These are phyloP conservation scores for Papiliotrema fonsecae DNA, from an alignment of 1,284 basidiomycete genomes.

Conservation along the genomic window DNA sequence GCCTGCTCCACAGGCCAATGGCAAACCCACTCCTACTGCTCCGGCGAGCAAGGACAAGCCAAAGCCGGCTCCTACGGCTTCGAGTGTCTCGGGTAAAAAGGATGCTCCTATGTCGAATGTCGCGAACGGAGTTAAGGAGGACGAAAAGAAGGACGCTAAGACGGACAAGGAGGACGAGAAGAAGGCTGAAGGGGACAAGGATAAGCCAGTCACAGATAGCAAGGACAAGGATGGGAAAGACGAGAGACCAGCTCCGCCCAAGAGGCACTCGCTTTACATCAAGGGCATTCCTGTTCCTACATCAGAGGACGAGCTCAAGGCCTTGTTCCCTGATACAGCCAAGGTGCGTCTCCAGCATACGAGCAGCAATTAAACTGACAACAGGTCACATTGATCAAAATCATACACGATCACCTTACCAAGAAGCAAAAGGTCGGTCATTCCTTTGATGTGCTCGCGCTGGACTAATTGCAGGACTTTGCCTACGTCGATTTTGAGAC, in stretches of 20 bases:
- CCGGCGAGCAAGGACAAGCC: slow-evolving; percentile 1
- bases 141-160: slow-evolving; percentile 10
- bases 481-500: slow-evolving; percentile 83
- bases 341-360: slow-evolving; percentile 28
- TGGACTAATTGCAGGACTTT: slow-evolving; percentile 29
- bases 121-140: not conserved
- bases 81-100: not conserved
- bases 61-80: slow-evolving; percentile 9
- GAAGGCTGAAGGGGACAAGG: slow-evolving; percentile 58
- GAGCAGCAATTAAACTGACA: slow-evolving; percentile 4
- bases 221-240: too few relatives aligned
- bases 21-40: not conserved
- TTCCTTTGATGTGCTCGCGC: not conserved
- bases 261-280: slow-evolving; percentile 82
- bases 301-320: slow-evolving; percentile 64
- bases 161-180: slow-evolving; percentile 27
- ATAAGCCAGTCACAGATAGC: slow-evolving; percentile 23
- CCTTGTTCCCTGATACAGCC: slow-evolving; percentile 57
- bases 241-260: slow-evolving; percentile 53
- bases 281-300: slow-evolving; percentile 57
- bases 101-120: not conserved
- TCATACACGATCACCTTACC: slow-evolving; percentile 52
- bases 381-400: slow-evolving; percentile 67
- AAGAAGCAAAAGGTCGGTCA: slow-evolving; percentile 30
- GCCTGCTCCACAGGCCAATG: not conserved